Conservation (phyloP, 2,329 filamentous ascomycete genomes). For the Esteya vermicola region DNA sequence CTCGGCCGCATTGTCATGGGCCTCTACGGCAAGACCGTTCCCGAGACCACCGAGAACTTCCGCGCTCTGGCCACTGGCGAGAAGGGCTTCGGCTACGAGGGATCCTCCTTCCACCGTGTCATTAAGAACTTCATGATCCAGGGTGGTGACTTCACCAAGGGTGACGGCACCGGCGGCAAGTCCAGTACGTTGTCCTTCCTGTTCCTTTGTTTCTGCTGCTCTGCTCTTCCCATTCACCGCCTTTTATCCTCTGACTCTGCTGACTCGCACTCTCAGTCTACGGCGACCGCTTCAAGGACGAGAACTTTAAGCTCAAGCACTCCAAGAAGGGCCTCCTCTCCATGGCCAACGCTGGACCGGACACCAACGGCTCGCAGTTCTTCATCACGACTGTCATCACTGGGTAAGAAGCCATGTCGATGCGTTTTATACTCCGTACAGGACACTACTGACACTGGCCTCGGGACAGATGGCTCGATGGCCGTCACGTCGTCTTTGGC, state of each 20-base stretch:
- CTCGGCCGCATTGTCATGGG: conserved; percentile 67
- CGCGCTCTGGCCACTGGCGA: conserved; percentile 70
- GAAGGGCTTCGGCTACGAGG: conserved; percentile 75
- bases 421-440: neutral
- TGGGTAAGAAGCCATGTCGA: conserved; percentile 33
- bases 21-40: conserved; percentile 77
- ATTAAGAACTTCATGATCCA: conserved; percentile 90
- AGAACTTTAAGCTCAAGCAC: conserved; percentile 96
- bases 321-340: conserved; percentile 69
- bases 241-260: too few species aligned
- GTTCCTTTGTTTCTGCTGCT: neutral
- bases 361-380: conserved; percentile 83
- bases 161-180: conserved; percentile 73
- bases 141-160: conserved; percentile 76
- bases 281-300: conserved; percentile 68
- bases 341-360: conserved; percentile 74
- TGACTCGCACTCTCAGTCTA: conserved; percentile 40
- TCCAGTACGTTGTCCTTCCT: conserved; percentile 46
- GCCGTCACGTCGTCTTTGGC: conserved; percentile 75
- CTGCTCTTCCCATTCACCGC: neutral
- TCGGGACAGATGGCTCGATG: conserved; percentile 57
- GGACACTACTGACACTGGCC: conserved; percentile 1
- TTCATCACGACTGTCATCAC: conserved; percentile 80
- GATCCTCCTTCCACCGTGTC: conserved; percentile 75
- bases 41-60: conserved; percentile 62